A percentile compares a stretch with the other conserved stretches of the same genome.
Conservation (phyloP, 352 stramenopile species). For the Globisporangium radiosum region DNA sequence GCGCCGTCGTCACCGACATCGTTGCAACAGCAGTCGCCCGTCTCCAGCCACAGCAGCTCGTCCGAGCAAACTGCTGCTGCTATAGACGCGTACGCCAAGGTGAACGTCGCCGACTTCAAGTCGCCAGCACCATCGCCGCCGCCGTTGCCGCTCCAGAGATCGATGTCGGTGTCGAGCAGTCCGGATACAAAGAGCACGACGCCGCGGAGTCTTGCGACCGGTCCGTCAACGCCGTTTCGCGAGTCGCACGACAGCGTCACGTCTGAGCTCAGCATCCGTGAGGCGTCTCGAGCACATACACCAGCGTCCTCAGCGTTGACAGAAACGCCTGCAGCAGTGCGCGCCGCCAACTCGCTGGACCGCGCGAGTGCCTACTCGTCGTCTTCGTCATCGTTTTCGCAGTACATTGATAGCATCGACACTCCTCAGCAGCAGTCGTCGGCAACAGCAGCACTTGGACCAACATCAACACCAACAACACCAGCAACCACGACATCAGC, state of each 20-base stretch:
- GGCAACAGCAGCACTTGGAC: background rate
- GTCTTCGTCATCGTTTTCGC: constrained; percentile 9
- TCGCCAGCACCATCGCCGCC: background rate
- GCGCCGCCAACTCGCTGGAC: constrained; percentile 2
- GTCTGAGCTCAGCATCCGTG: background rate
- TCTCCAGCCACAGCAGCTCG: constrained; percentile 7
- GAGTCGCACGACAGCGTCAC: background rate
- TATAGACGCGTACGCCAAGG: background rate
- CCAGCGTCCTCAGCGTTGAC: background rate
- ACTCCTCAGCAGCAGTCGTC: background rate
- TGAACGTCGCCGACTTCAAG: constrained; percentile 10
- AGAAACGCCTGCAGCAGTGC: background rate
- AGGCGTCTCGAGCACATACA: background rate
- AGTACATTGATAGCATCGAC: constrained; percentile 3
- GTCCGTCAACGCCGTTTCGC: background rate
- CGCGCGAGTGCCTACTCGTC: constrained; percentile 11
- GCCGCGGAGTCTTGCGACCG: background rate
- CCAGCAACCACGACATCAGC: background rate
- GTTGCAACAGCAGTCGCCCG: constrained; percentile 9
- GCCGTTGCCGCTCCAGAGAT: constrained; percentile 7
- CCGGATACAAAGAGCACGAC: constrained; percentile 2
- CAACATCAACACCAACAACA: background rate
- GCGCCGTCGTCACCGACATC: background rate
- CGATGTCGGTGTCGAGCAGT: background rate
- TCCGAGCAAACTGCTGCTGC: background rate